phyloP scores from a whole-genome alignment of 2,329 filamentous ascomycete genomes.

The Beauveria australis region DNA sequence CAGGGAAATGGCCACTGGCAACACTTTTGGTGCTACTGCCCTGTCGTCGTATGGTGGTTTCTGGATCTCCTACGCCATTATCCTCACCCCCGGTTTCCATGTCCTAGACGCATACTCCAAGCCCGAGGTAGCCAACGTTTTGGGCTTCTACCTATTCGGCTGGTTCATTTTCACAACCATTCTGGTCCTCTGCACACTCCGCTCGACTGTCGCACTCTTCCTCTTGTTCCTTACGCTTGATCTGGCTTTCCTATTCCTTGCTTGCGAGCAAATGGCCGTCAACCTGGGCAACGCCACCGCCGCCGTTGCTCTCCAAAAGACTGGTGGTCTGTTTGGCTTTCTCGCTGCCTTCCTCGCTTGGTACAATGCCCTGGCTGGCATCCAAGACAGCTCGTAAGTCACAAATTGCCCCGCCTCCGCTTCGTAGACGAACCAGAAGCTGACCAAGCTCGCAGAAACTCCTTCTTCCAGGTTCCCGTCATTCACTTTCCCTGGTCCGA shows the following conservation, averaged over 20 bases:
- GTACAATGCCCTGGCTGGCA: slow-evolving; percentile 80
- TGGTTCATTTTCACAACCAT: slow-evolving; percentile 84
- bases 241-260: slow-evolving; percentile 65
- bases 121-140: slow-evolving; percentile 41
- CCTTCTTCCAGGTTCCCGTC: slow-evolving; percentile 87
- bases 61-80: slow-evolving; percentile 69
- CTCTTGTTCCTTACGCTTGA: slow-evolving; percentile 69
- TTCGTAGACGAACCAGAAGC: slow-evolving; percentile 8
- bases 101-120: slow-evolving; percentile 40
- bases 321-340: slow-evolving; percentile 73
- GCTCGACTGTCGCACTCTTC: slow-evolving; percentile 73
- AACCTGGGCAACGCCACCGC: slow-evolving; percentile 42
- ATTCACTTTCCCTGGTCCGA: slow-evolving; percentile 93
- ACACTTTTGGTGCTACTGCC: slow-evolving; percentile 78
- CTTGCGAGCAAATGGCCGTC: slow-evolving; percentile 50
- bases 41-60: slow-evolving; percentile 77
- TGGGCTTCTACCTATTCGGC: slow-evolving; percentile 67
- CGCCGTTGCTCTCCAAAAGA: slow-evolving; percentile 49
- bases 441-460: slow-evolving; percentile 52
- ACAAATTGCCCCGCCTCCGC: neutral
- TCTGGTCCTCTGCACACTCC: slow-evolving; percentile 64
- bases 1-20: slow-evolving; percentile 81
- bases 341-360: slow-evolving; percentile 74
- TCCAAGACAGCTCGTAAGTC: slow-evolving; percentile 60
- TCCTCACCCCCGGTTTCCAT: slow-evolving; percentile 60